A percentile compares a stretch with the other conserved stretches of the same genome.
Conservation (phyloP, 1,139 yeast species). For the Lodderomyces orthopsilosis region DNA sequence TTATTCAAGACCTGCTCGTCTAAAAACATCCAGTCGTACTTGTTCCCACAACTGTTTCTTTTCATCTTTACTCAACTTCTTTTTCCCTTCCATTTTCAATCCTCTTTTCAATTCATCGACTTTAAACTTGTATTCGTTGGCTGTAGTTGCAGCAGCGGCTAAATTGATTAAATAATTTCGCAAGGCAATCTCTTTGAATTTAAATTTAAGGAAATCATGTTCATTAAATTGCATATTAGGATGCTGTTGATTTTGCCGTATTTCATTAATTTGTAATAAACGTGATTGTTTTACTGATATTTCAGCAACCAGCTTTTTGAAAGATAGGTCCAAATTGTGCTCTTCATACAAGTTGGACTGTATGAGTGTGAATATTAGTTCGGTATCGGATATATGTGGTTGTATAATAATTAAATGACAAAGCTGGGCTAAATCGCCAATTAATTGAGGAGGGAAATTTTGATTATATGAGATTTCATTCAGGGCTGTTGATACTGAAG, state of each 20-base stretch:
- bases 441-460: conserved; percentile 38
- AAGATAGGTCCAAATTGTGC: conserved; percentile 43
- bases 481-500: conserved; percentile 39
- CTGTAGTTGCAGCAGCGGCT: conserved; percentile 56
- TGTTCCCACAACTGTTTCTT: conserved; percentile 49
- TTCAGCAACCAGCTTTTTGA: conserved; percentile 51
- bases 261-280: conserved; percentile 35
- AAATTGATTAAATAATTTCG: conserved; percentile 50
- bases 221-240: conserved; percentile 17
- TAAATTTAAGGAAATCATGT: conserved; percentile 26
- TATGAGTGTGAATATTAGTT: conserved; percentile 40
- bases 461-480: conserved; percentile 31
- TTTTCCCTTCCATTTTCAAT: conserved; percentile 21
- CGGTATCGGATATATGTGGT: conserved; percentile 44
- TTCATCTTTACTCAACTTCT: conserved; percentile 41
- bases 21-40: conserved; percentile 48
- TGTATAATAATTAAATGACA: conserved; percentile 43
- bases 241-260: conserved; percentile 16
- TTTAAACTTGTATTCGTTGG: conserved; percentile 46
- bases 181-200: conserved; percentile 47
- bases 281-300: conserved; percentile 51
- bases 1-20: conserved; percentile 44
- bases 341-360: conserved; percentile 47
- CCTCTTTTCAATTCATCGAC: conserved; percentile 32
- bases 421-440: conserved; percentile 42